Percentiles rank a stretch among this genome's conserved stretches.
These are phyloP conservation scores for Stemphylium vesicarium DNA, from an alignment of 2,329 filamentous ascomycete species.

Conservation along the genomic window DNA sequence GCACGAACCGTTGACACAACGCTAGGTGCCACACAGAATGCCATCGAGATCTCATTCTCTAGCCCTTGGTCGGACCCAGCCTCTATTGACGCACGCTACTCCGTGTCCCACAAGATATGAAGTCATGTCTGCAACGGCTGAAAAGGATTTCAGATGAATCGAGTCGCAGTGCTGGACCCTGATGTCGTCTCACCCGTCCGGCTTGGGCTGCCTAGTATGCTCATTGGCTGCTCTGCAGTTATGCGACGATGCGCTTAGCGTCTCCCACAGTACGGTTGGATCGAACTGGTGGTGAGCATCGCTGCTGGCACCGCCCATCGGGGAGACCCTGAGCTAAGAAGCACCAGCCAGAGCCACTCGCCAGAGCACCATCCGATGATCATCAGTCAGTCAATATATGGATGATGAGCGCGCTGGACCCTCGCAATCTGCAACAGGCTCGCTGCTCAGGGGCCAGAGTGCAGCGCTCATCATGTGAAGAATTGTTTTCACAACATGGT, in stretches of 20 bases:
- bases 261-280: background rate
- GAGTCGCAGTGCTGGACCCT: slow-evolving; percentile 12
- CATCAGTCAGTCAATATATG: slow-evolving; percentile 12
- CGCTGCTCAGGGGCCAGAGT: background rate
- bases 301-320: slow-evolving; percentile 17
- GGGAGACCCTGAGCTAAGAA: slow-evolving; percentile 14
- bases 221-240: slow-evolving; percentile 1
- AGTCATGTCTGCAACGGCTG: slow-evolving; percentile 8
- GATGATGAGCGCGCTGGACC: background rate
- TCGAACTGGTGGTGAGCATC: slow-evolving; percentile 28
- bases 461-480: background rate
- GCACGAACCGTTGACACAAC: slow-evolving; percentile 14
- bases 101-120: background rate
- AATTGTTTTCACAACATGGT: background rate
- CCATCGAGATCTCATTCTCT: slow-evolving; percentile 18
- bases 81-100: background rate
- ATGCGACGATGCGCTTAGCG: slow-evolving; percentile 4
- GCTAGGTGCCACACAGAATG: background rate
- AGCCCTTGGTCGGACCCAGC: background rate
- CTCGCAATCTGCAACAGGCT: background rate
- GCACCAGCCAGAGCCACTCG: background rate
- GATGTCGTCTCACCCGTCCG: slow-evolving; percentile 2
- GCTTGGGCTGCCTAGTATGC: background rate
- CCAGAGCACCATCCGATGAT: slow-evolving; percentile 20
- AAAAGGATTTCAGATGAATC: background rate